Conservation (phyloP, 148 eudicot species). For the Camellia sinensis region DNA sequence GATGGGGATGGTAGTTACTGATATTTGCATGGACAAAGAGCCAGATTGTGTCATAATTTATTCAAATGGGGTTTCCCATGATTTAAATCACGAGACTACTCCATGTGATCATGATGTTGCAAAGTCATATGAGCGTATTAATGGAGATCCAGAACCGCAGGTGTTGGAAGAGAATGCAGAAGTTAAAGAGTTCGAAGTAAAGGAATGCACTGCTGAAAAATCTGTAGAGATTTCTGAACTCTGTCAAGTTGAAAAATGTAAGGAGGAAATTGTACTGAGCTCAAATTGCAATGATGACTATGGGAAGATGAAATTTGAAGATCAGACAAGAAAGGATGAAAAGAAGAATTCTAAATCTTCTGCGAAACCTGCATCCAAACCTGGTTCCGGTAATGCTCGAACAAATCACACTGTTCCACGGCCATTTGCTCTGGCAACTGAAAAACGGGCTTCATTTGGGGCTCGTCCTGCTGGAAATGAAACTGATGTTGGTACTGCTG, state of each 20-base stretch:
- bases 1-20: constrained; percentile 61
- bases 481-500: constrained; percentile 29
- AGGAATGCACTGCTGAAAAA: constrained; percentile 47
- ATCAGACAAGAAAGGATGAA: constrained; percentile 31
- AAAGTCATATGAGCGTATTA: constrained; percentile 29
- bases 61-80: constrained; percentile 34
- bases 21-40: constrained; percentile 57
- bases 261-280: constrained; percentile 19
- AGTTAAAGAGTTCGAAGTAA: constrained; percentile 36
- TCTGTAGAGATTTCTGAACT: constrained; percentile 31
- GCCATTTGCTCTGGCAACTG: constrained; percentile 92
- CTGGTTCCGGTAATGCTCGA: constrained; percentile 39
- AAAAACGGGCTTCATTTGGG: constrained; percentile 62
- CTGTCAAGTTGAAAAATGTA: constrained; percentile 28
- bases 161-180: constrained; percentile 31
- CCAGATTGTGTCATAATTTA: constrained; percentile 47
- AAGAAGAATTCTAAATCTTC: constrained; percentile 35
- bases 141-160: constrained; percentile 23
- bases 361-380: constrained; percentile 38
- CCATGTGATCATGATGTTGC: constrained; percentile 27
- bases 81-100: constrained; percentile 25
- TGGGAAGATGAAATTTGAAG: constrained; percentile 30
- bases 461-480: constrained; percentile 53
- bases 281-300: constrained; percentile 20
- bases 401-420: constrained; percentile 73